A percentile compares a stretch with the other conserved stretches of the same genome.
Conservation (phyloP, 139 green algal species). For the Raphidocelis subcapitata region DNA sequence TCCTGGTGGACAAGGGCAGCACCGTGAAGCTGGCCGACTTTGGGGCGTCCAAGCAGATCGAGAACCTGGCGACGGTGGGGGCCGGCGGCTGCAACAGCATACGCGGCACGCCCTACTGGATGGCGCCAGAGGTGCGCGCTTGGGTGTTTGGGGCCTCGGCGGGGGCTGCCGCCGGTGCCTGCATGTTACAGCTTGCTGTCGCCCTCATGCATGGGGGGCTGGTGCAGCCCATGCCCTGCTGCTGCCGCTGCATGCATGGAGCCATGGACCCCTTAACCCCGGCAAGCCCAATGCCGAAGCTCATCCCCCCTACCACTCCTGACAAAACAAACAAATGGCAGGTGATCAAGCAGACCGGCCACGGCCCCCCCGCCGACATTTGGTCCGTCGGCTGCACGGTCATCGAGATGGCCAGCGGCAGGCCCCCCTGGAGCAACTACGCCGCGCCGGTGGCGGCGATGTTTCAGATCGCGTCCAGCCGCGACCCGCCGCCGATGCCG, state of each 20-base stretch:
- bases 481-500: constrained; percentile 74
- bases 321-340: too few species aligned
- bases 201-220: too few species aligned
- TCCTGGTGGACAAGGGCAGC: constrained; percentile 89
- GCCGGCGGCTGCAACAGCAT: too few species aligned
- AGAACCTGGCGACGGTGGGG: constrained; percentile 85
- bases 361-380: constrained; percentile 89
- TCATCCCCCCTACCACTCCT: too few species aligned
- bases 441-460: constrained; percentile 60
- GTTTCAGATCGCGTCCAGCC: constrained; percentile 88
- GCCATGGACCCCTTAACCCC: too few species aligned
- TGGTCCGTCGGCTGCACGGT: constrained; percentile 95
- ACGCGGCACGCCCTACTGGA: constrained; percentile 98
- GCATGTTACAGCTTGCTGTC: too few species aligned
- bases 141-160: too few species aligned
- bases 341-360: constrained; percentile 86
- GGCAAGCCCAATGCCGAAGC: too few species aligned
- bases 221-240: too few species aligned
- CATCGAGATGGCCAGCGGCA: constrained; percentile 93
- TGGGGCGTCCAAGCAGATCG: constrained; percentile 90
- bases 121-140: too few species aligned
- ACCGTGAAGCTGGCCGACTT: constrained; percentile 97
- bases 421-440: constrained; percentile 44
- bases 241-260: too few species aligned
- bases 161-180: too few species aligned